Evolutionary conservation across 1,284 basidiomycete species (phyloP).

Genomic region (Trametes pubescens): DNA sequence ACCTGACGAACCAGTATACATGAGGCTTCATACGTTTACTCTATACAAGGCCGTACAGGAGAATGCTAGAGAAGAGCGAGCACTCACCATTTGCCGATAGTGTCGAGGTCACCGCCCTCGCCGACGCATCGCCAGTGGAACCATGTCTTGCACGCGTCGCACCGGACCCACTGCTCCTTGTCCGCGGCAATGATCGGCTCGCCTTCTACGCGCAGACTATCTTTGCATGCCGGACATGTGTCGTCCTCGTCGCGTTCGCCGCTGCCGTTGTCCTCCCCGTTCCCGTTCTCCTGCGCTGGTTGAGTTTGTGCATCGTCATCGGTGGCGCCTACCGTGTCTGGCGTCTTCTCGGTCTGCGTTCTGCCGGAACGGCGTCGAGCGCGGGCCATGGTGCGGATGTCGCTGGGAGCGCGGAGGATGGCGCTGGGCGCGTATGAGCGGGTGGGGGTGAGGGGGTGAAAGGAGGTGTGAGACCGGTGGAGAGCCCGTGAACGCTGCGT

Average conservation of each 20-base stretch:
- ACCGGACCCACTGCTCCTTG: slow-evolving; percentile 78
- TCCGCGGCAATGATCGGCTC: slow-evolving; percentile 41
- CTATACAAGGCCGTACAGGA: neutral
- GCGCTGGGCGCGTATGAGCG: neutral
- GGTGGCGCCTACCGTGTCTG: slow-evolving; percentile 34
- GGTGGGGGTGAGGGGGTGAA: neutral
- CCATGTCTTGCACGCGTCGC: slow-evolving; percentile 81
- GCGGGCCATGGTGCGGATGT: slow-evolving; percentile 34
- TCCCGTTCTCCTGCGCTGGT: slow-evolving; percentile 19
- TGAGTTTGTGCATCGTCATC: slow-evolving; percentile 30
- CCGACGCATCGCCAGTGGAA: slow-evolving; percentile 86
- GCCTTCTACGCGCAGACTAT: slow-evolving; percentile 3
- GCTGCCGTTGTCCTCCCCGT: slow-evolving; percentile 8
- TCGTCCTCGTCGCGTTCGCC: slow-evolving; percentile 30
- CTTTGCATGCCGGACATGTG: slow-evolving; percentile 38
- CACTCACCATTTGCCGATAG: slow-evolving; percentile 63
- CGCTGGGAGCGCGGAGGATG: neutral
- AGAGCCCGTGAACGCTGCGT: neutral
- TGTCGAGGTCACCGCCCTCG: slow-evolving; percentile 66
- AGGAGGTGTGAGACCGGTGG: slow-evolving; percentile 13
- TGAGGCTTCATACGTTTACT: neutral
- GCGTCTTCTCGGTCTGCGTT: slow-evolving; percentile 33
- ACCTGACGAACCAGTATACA: slow-evolving; percentile 55
- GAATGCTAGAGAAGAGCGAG: neutral
- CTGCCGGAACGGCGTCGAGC: slow-evolving; percentile 38